phyloP scores from a whole-genome alignment of 73 alveolate species.

The Paramecium sonneborni region DNA sequence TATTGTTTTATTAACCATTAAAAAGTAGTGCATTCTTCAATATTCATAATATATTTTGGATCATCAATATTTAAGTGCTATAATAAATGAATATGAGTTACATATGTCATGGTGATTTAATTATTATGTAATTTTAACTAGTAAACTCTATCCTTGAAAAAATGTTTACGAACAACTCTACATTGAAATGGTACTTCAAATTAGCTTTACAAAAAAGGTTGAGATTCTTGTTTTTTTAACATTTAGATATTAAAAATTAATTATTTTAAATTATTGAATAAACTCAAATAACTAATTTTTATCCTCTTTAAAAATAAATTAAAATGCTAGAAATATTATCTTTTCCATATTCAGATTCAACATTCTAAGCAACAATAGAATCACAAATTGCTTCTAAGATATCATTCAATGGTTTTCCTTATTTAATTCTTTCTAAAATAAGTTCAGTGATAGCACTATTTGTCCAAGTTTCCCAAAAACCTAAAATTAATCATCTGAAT shows the following conservation, averaged over 20 bases:
- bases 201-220: neutral
- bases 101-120: conserved; percentile 1
- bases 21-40: neutral
- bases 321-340: conserved; percentile 45
- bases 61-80: neutral
- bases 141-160: neutral
- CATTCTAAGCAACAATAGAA: neutral
- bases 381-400: conserved; percentile 11
- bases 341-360: conserved; percentile 41
- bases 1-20: neutral
- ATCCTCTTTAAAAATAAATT: neutral
- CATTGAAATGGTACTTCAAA: neutral
- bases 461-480: conserved; percentile 54
- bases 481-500: neutral
- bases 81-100: neutral
- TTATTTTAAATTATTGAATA: neutral
- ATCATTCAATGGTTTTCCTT: neutral
- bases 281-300: neutral
- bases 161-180: neutral
- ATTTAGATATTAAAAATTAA: neutral
- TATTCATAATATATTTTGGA: neutral
- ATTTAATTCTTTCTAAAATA: neutral
- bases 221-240: neutral
- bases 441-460: conserved; percentile 10
- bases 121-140: neutral